Conservation (phyloP, 768 basidiomycete genomes). For the Obba rivulosa region DNA sequence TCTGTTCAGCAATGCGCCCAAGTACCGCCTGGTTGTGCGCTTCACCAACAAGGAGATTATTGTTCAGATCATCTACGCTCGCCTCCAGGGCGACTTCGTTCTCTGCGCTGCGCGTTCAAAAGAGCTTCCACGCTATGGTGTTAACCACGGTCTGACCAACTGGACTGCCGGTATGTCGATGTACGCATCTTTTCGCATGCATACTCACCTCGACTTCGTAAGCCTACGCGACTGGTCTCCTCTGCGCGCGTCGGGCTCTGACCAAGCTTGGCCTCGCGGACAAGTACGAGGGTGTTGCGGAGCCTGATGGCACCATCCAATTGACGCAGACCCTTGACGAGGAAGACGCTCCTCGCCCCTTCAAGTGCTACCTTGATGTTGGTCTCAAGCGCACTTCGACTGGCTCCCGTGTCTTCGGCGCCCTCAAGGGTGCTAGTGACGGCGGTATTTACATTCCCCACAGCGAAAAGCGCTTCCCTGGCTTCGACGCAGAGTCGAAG, state of each 20-base stretch:
- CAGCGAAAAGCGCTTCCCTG: constrained; percentile 97
- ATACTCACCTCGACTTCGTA: not conserved
- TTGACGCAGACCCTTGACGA: constrained; percentile 84
- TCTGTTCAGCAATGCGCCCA: constrained; percentile 75
- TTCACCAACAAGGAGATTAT: constrained; percentile 98
- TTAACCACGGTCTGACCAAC: constrained; percentile 97
- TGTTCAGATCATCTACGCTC: constrained; percentile 93
- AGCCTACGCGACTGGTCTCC: constrained; percentile 97
- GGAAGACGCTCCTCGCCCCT: constrained; percentile 95
- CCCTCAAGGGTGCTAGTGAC: constrained; percentile 97
- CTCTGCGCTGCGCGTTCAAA: constrained; percentile 81
- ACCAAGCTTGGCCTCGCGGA: constrained; percentile 95
- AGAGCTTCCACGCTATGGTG: constrained; percentile 94
- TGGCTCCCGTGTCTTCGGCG: constrained; percentile 95
- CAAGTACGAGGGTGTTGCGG: constrained; percentile 92
- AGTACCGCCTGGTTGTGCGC: constrained; percentile 97
- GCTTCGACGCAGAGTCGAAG: constrained; percentile 91
- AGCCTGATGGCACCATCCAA: constrained; percentile 83
- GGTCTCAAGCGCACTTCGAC: constrained; percentile 97
- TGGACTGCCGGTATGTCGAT: constrained; percentile 81
- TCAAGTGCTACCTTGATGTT: constrained; percentile 98
- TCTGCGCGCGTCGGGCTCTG: constrained; percentile 90
- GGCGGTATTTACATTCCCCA: constrained; percentile 98
- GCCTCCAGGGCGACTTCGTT: constrained; percentile 95
- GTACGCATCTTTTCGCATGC: not conserved